Percentiles rank a stretch among this genome's conserved stretches.
Conservation (phyloP, 352 stramenopile genomes). For the Phytophthora hybrid region DNA sequence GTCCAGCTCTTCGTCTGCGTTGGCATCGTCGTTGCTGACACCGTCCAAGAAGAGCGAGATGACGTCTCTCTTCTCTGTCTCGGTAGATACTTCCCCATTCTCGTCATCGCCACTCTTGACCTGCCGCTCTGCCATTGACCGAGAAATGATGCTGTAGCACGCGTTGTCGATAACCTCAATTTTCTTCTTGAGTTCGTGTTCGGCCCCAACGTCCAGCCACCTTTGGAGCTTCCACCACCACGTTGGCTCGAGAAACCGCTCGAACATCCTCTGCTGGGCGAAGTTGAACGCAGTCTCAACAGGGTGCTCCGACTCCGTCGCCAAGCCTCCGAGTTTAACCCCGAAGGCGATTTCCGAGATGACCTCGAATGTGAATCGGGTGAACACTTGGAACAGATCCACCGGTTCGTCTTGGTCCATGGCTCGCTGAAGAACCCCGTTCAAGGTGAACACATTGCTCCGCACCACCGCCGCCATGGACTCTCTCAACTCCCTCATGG, state of each 20-base stretch:
- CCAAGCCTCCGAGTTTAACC: conserved; percentile 28
- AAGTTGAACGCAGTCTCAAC: conserved; percentile 52
- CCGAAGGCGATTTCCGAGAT: conserved; percentile 62
- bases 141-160: conserved; percentile 44
- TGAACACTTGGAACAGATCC: conserved; percentile 52
- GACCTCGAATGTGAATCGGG: conserved; percentile 59
- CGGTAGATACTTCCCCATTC: background rate
- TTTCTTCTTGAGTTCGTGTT: conserved; percentile 41
- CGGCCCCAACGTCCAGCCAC: conserved; percentile 43
- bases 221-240: conserved; percentile 55
- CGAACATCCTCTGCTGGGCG: conserved; percentile 36
- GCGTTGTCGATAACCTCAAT: conserved; percentile 46
- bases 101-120: background rate
- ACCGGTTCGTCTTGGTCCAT: conserved; percentile 10
- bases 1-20: conserved; percentile 31
- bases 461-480: conserved; percentile 50
- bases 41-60: conserved; percentile 60
- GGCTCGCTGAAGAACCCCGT: conserved; percentile 31
- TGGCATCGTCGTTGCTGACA: conserved; percentile 19
- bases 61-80: conserved; percentile 32
- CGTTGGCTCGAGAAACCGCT: conserved; percentile 45
- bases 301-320: conserved; percentile 18
- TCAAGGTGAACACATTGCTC: conserved; percentile 26
- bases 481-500: conserved; percentile 41
- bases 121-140: conserved; percentile 31